Percentiles rank a stretch among this genome's conserved stretches.
Conservation (phyloP, 148 eudicot genomes). For the Vaccinium vitisidaea region DNA sequence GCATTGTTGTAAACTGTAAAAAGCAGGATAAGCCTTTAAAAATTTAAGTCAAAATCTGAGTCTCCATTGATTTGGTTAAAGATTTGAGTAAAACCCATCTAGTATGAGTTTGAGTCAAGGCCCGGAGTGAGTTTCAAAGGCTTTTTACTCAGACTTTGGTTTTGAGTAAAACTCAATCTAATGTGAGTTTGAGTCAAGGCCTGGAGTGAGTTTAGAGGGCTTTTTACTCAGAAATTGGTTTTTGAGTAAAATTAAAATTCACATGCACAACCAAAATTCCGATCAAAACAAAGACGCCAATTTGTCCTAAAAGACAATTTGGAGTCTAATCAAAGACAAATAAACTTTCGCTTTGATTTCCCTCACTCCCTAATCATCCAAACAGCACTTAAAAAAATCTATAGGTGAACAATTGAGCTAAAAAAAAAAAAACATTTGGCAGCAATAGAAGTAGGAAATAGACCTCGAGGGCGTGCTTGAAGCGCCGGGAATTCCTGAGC, state of each 20-base stretch:
- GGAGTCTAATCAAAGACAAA: background rate
- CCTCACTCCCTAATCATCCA: constrained; percentile 1
- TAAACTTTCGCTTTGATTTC: background rate
- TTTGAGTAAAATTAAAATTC: background rate
- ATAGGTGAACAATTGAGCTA: background rate
- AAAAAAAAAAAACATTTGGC: background rate
- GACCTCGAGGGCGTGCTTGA: constrained; percentile 94
- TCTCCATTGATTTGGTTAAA: no score
- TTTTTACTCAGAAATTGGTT: no score
- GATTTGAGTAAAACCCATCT: no score
- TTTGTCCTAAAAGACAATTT: background rate
- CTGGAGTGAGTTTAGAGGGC: no score
- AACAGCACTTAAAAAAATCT: background rate
- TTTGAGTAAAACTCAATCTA: no score
- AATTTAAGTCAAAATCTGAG: no score
- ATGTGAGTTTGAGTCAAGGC: no score
- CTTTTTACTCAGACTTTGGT: no score
- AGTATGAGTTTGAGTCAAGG: no score
- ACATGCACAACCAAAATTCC: background rate
- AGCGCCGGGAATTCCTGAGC: constrained; percentile 60
- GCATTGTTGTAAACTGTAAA: no score
- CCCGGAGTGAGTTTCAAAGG: no score
- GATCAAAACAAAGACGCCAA: background rate
- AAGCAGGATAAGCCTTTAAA: no score
- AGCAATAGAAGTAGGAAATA: background rate